Evolutionary conservation across 192 early-diverging fungal species (phyloP).

Genomic region (Podila epigama): DNA sequence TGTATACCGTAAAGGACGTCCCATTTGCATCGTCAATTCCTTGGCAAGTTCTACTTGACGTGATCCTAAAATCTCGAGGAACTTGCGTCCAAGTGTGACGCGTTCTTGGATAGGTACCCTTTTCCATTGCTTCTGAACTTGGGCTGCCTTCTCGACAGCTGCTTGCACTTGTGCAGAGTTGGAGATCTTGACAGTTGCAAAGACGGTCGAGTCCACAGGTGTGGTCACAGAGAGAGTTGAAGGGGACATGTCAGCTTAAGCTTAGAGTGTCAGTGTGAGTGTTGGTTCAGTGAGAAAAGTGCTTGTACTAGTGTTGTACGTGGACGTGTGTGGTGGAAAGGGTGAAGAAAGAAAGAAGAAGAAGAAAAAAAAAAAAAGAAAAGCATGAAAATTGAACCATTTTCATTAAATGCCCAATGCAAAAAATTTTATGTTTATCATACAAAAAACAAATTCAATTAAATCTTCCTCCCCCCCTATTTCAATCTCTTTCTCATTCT

Average conservation of each 20-base stretch:
- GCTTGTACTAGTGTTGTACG: no score
- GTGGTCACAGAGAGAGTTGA: slow-evolving; percentile 30
- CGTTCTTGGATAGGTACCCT: slow-evolving; percentile 59
- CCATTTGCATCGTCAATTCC: slow-evolving; percentile 73
- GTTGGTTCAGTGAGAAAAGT: no score
- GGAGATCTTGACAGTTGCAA: slow-evolving; percentile 34
- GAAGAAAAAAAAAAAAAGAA: not conserved
- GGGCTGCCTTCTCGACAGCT: slow-evolving; percentile 48
- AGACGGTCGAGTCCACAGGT: slow-evolving; percentile 45
- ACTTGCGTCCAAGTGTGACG: slow-evolving; percentile 55
- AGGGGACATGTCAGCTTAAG: slow-evolving; percentile 2
- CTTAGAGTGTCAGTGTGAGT: not conserved
- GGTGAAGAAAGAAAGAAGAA: not conserved
- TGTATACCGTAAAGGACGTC: slow-evolving; percentile 69
- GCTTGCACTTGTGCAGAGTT: slow-evolving; percentile 46
- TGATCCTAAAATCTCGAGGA: slow-evolving; percentile 62
- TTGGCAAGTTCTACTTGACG: slow-evolving; percentile 63
- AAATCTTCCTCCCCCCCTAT: no score
- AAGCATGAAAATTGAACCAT: not conserved
- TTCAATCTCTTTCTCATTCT: no score
- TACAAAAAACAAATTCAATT: not conserved
- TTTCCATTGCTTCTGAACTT: slow-evolving; percentile 64
- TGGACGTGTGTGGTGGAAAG: not conserved
- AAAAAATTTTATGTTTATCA: not conserved
- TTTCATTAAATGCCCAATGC: no score